Conservation (phyloP, 306 rosid genomes). For the Dryas octopetala region DNA sequence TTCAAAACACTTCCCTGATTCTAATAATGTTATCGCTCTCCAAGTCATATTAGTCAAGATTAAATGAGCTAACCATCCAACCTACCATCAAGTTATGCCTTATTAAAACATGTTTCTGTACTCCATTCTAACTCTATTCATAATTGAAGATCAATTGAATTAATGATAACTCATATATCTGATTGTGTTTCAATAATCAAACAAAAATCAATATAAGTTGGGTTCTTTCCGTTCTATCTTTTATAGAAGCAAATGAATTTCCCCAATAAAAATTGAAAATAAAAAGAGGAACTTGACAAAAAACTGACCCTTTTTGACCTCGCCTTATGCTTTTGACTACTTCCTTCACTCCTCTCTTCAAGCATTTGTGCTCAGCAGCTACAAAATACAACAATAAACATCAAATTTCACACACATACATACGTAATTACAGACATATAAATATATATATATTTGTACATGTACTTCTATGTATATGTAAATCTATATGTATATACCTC, state of each 20-base stretch:
- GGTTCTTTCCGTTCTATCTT: background rate
- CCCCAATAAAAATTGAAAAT: background rate
- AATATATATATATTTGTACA: too few relatives aligned
- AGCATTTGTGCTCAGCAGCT: slow-evolving; percentile 87
- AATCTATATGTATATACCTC: slow-evolving; percentile 44
- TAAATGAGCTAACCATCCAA: background rate
- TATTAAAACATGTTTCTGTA: background rate
- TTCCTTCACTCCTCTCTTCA: slow-evolving; percentile 95
- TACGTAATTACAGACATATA: background rate
- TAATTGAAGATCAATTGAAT: background rate
- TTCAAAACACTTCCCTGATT: background rate
- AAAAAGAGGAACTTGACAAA: background rate
- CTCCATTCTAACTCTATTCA: background rate
- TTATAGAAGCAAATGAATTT: background rate
- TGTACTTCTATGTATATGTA: background rate
- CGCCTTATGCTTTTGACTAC: slow-evolving; percentile 90
- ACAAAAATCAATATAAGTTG: background rate
- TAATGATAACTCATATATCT: background rate
- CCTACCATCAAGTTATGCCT: background rate
- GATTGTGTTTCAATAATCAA: background rate
- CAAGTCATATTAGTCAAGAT: background rate
- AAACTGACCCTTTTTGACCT: slow-evolving; percentile 80
- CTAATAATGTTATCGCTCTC: background rate
- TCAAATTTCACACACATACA: background rate
- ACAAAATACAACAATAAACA: slow-evolving; percentile 3